A percentile compares a stretch with the other conserved stretches of the same genome.
phyloP scores from a whole-genome alignment of 331 rosid genomes.

The Malus hybrid region DNA sequence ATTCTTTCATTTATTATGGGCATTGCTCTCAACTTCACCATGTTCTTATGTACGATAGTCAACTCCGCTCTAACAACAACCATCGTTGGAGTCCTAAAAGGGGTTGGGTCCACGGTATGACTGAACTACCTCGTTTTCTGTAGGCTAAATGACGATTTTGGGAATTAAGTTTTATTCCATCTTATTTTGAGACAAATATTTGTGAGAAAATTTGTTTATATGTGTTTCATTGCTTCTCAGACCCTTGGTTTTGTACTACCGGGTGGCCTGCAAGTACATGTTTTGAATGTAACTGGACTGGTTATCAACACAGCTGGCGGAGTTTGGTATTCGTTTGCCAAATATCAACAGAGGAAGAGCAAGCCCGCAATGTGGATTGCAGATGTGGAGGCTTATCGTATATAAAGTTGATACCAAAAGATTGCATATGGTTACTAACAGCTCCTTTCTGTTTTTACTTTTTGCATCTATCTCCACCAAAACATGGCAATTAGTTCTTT shows the following conservation, averaged over 20 bases:
- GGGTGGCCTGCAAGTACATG: constrained; percentile 85
- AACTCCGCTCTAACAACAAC: constrained; percentile 95
- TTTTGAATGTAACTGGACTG: constrained; percentile 75
- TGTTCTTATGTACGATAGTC: constrained; percentile 91
- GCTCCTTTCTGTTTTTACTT: constrained; percentile 6
- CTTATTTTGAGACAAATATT: background rate
- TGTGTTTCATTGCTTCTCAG: constrained; percentile 33
- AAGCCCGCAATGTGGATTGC: constrained; percentile 38
- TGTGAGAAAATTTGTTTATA: background rate
- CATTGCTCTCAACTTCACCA: constrained; percentile 89
- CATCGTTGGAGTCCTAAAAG: constrained; percentile 94
- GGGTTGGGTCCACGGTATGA: constrained; percentile 94
- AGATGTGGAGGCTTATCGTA: constrained; percentile 55
- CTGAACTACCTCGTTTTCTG: background rate
- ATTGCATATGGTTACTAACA: constrained; percentile 14
- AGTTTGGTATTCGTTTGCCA: constrained; percentile 88
- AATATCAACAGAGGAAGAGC: constrained; percentile 68
- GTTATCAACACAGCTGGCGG: constrained; percentile 92
- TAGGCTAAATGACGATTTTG: constrained; percentile 1
- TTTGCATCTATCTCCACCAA: background rate
- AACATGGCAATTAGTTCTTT: background rate
- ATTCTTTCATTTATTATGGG: constrained; percentile 85
- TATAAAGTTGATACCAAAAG: constrained; percentile 32
- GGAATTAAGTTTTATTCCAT: background rate
- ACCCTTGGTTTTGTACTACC: constrained; percentile 78